phyloP scores from a whole-genome alignment of 257 asterid species.

The Catharanthus roseus region DNA sequence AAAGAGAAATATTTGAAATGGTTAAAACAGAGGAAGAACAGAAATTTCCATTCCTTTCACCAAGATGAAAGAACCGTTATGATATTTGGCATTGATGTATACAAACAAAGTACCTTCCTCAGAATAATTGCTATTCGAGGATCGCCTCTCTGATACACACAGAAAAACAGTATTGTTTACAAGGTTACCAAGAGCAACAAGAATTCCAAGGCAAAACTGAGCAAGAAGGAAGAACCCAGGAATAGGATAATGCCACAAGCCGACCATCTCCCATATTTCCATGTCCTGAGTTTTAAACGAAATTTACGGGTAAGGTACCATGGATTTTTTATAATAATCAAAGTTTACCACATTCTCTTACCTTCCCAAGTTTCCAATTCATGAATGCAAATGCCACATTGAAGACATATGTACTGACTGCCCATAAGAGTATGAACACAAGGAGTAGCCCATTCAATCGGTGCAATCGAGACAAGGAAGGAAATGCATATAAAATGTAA shows the following conservation, averaged over 20 bases:
- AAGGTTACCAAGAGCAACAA: constrained; percentile 95
- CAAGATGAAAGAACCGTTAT: constrained; percentile 11
- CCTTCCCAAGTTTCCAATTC: constrained; percentile 86
- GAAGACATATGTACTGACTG: constrained; percentile 89
- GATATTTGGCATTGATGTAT: constrained; percentile 7
- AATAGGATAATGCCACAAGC: constrained; percentile 96
- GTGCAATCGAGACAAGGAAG: constrained; percentile 87
- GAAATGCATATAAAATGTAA: constrained; percentile 75
- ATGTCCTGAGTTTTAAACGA: constrained; percentile 56
- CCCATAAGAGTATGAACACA: constrained; percentile 98
- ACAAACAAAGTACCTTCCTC: constrained; percentile 59
- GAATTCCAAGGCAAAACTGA: constrained; percentile 92
- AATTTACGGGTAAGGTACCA: constrained; percentile 21
- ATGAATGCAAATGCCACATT: constrained; percentile 85
- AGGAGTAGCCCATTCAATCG: constrained; percentile 90
- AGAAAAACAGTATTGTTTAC: constrained; percentile 84
- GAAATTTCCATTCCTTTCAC: not conserved
- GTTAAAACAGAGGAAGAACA: not conserved
- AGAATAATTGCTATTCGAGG: constrained; percentile 42
- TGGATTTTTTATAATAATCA: constrained; percentile 18
- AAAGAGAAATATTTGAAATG: constrained; percentile 2
- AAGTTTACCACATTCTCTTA: constrained; percentile 18
- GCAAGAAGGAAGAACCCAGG: constrained; percentile 96
- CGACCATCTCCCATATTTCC: constrained; percentile 99
- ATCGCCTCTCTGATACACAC: constrained; percentile 56